These are phyloP conservation scores for Selenicereus undatus DNA, from an alignment of 148 eudicot species.

Conservation along the genomic window DNA sequence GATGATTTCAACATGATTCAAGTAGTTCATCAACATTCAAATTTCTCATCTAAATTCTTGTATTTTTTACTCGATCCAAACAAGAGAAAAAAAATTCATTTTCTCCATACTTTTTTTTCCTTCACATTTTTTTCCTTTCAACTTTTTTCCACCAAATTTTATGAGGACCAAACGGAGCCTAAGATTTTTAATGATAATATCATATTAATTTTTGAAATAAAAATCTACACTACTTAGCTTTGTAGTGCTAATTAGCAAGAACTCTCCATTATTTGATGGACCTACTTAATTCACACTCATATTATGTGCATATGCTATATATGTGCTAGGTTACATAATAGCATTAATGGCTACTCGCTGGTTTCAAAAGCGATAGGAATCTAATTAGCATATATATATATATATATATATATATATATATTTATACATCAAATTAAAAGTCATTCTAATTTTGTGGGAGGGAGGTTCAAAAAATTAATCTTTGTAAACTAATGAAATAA, in stretches of 20 bases:
- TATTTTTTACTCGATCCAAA: too few species aligned
- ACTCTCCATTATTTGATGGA: not conserved
- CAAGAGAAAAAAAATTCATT: too few species aligned
- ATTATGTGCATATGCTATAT: too few species aligned
- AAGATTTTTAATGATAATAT: too few species aligned
- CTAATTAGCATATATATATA: slow-evolving; percentile 5
- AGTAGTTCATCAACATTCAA: too few species aligned
- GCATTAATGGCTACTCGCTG: slow-evolving; percentile 9
- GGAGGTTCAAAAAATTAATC: slow-evolving; percentile 1
- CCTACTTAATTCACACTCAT: not conserved
- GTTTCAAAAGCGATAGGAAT: slow-evolving; percentile 17
- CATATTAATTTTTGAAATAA: too few species aligned
- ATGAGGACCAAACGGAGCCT: too few species aligned
- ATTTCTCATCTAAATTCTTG: too few species aligned
- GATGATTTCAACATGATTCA: too few species aligned
- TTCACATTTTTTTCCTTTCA: too few species aligned
- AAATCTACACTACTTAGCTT: not conserved
- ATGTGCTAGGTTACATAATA: not conserved
- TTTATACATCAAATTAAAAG: not conserved
- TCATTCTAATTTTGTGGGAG: slow-evolving; percentile 1
- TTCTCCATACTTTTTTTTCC: too few species aligned
- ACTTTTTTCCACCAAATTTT: too few species aligned
- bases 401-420: not conserved
- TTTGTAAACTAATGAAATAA: slow-evolving; percentile 21
- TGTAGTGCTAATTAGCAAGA: not conserved